Base-by-base conservation (phyloP, 2,329 filamentous ascomycete genomes). In the Didymella pinodella region DNA sequence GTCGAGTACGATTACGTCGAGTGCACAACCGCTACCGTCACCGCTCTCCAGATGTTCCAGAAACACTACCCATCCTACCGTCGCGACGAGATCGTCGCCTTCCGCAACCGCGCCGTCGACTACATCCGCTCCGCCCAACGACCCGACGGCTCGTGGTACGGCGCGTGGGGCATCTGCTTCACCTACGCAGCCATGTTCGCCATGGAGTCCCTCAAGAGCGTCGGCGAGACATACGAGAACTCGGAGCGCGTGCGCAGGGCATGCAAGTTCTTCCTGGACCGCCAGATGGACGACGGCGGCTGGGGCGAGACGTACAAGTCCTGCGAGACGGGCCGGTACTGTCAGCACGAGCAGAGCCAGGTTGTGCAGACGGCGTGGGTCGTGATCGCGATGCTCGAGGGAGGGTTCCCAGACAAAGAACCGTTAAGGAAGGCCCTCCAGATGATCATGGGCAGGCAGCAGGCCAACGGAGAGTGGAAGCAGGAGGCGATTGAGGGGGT, bases 1-100 rank as follows among this genome's bases (percentile, higher is more conserved):
- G 90, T 99, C 53, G 94, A 98, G 74, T 99, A 99, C 76, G 92
- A 97, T 75, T 98, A 99, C 72, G 93, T 94, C 0, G 95, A 99
- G 77, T 99, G 95, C 81, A 99, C 95, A 0, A 98, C 95, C 2
- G 93, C 95, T 0, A 92, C 93, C 29, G 90, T 99, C 3, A 97
- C 92, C 1, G 93, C 91, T 0, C 82, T 99, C 20, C 90, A 89
- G 4, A 83, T 94, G 2, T 98, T 98, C 81, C 86, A 86, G 65
- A 85, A 90, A 70, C 84, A 91, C 75, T 96, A 92, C 82, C 92
- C 94, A 0, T 81, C 89, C 28, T 96, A 99, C 77, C 86, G 94
- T 48, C 74, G 85, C 0, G 77, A 84, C 0, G 94, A 98, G 60
- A 94, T 99, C 65, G 82, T 85, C 8, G 75, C 73, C 0, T 92